Evolutionary conservation across 192 early-diverging fungal species (phyloP).

Genomic region (Pilobolus umbonatus): DNA sequence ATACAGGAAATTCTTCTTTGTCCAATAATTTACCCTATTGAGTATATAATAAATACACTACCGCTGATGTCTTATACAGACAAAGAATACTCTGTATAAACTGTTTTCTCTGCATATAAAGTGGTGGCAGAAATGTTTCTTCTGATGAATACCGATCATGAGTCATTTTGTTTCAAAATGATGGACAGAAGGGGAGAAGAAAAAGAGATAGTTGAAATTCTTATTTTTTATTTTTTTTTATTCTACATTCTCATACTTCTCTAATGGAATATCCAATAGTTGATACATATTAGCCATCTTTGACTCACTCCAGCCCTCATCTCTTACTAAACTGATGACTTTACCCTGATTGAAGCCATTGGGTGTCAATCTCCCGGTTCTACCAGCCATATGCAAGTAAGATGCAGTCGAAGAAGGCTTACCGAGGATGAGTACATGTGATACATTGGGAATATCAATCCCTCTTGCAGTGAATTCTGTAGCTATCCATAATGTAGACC

Average conservation of each 20-base stretch:
- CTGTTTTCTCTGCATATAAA: constrained; percentile 29
- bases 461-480: constrained; percentile 78
- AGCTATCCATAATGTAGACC: constrained; percentile 38
- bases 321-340: constrained; percentile 46
- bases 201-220: not conserved
- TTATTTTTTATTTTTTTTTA: constrained; percentile 7
- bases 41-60: too few species aligned
- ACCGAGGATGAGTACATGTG: constrained; percentile 84
- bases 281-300: constrained; percentile 40
- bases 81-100: too few species aligned
- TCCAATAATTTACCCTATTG: not conserved
- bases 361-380: constrained; percentile 74
- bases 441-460: constrained; percentile 73
- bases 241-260: constrained; percentile 14
- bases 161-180: too few species aligned
- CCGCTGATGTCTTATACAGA: too few species aligned
- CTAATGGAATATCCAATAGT: constrained; percentile 24
- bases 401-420: constrained; percentile 58
- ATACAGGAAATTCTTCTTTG: too few species aligned
- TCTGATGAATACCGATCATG: too few species aligned
- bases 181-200: too few species aligned
- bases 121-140: too few species aligned
- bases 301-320: constrained; percentile 38
- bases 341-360: constrained; percentile 31
- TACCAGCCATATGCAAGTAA: constrained; percentile 87